Percentiles rank a stretch among this genome's conserved stretches.
Evolutionary conservation across 192 early-diverging fungal species (phyloP).

Genomic region (Thamnidium elegans): DNA sequence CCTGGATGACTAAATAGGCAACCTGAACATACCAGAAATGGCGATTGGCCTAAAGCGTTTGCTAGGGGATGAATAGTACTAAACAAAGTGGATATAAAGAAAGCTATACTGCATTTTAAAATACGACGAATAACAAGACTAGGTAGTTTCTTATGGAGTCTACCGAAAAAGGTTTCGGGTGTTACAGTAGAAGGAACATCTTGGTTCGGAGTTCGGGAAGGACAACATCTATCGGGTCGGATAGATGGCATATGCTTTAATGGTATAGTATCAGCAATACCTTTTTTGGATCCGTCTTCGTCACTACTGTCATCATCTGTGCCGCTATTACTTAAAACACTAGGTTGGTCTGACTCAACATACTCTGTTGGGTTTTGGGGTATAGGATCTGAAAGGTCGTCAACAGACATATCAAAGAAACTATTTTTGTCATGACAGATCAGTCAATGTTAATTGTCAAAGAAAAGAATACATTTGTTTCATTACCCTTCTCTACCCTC

Average conservation of each 20-base stretch:
- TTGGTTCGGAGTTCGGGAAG: too few species aligned
- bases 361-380: too few species aligned
- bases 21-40: conserved; percentile 39
- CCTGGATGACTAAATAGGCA: conserved; percentile 46
- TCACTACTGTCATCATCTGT: not conserved
- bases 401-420: too few species aligned
- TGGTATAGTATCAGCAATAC: not conserved
- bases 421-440: too few species aligned
- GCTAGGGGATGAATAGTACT: conserved; percentile 30
- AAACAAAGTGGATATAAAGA: conserved; percentile 34
- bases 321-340: not conserved
- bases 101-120: conserved; percentile 39
- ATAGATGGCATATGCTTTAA: not conserved
- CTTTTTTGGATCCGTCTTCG: not conserved
- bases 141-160: too few species aligned
- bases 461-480: too few species aligned
- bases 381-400: too few species aligned
- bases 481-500: too few species aligned
- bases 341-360: not conserved
- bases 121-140: conserved; percentile 32
- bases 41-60: conserved; percentile 25
- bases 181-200: too few species aligned
- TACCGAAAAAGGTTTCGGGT: too few species aligned
- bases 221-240: too few species aligned
- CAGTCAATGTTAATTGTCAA: too few species aligned